phyloP scores from a whole-genome alignment of 1,284 basidiomycete genomes.

The Ganoderma sinense region DNA sequence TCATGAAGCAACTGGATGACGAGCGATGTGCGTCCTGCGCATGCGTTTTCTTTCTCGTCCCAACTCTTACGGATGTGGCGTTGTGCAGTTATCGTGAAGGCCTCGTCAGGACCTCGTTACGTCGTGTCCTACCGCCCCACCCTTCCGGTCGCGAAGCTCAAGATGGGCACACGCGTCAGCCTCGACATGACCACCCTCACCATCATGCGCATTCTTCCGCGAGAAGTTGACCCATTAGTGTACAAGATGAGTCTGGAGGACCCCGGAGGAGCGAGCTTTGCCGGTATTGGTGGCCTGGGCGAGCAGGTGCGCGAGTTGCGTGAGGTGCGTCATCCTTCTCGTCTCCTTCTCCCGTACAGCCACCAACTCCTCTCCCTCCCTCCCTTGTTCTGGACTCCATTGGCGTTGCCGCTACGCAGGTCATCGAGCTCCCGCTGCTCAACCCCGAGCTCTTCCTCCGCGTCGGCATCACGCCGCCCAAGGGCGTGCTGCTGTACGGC shows the following conservation, averaged over 20 bases:
- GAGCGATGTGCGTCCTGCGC: slow-evolving; percentile 83
- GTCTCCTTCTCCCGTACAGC: not conserved
- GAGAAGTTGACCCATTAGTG: slow-evolving; percentile 97
- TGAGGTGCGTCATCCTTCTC: slow-evolving; percentile 63
- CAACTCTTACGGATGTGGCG: too few species aligned
- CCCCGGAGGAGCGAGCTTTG: slow-evolving; percentile 94
- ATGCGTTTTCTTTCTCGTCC: not conserved
- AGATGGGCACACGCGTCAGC: slow-evolving; percentile 94
- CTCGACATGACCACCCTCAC: slow-evolving; percentile 99
- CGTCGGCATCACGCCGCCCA: slow-evolving; percentile 96
- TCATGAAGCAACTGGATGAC: slow-evolving; percentile 98
- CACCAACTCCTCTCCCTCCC: not conserved
- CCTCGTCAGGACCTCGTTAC: slow-evolving; percentile 97
- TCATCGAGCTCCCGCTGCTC: slow-evolving; percentile 95
- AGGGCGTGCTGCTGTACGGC: slow-evolving; percentile 93
- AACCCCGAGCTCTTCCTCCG: slow-evolving; percentile 96
- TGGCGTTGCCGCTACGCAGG: slow-evolving; percentile 49
- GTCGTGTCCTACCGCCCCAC: slow-evolving; percentile 98
- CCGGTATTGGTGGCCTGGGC: slow-evolving; percentile 94
- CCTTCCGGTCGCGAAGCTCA: slow-evolving; percentile 92
- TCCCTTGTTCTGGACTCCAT: not conserved
- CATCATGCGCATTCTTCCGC: slow-evolving; percentile 97
- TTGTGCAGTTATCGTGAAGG: slow-evolving; percentile 93
- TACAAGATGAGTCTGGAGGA: slow-evolving; percentile 99
- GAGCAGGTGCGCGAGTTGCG: slow-evolving; percentile 98